Evolutionary conservation across 352 stramenopile genomes (phyloP).

Genomic region (Phytopythium boreale): DNA sequence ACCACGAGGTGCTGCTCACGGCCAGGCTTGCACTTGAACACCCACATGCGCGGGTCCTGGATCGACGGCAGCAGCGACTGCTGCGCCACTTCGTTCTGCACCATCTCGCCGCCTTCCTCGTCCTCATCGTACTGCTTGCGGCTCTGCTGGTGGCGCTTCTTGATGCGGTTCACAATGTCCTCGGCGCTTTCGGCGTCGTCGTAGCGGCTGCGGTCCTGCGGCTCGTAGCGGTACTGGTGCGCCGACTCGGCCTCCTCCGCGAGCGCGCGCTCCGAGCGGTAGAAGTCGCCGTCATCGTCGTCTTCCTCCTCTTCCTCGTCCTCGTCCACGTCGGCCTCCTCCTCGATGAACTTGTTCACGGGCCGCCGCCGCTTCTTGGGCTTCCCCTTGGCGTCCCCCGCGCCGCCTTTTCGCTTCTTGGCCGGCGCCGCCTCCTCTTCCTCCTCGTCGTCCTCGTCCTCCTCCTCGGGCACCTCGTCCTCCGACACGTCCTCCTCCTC

Average conservation of each 20-base stretch:
- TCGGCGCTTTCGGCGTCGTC: slow-evolving; percentile 82
- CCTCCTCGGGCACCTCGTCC: slow-evolving; percentile 74
- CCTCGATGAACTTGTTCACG: slow-evolving; percentile 89
- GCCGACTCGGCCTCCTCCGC: slow-evolving; percentile 70
- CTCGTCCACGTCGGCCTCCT: slow-evolving; percentile 85
- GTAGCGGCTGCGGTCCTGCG: slow-evolving; percentile 65
- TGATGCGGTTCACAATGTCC: slow-evolving; percentile 85
- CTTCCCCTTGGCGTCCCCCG: slow-evolving; percentile 63
- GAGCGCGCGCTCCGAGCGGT: slow-evolving; percentile 69
- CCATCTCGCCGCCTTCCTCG: slow-evolving; percentile 76
- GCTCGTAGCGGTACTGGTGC: slow-evolving; percentile 72
- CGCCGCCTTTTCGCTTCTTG: slow-evolving; percentile 74
- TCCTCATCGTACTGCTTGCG: slow-evolving; percentile 83
- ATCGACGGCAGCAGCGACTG: slow-evolving; percentile 87
- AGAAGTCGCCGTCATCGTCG: slow-evolving; percentile 75
- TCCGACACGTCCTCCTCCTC: slow-evolving; percentile 70
- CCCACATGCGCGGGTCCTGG: slow-evolving; percentile 87
- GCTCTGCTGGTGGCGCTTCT: slow-evolving; percentile 86
- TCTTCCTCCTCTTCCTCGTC: slow-evolving; percentile 87
- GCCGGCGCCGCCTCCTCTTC: slow-evolving; percentile 28
- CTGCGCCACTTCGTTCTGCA: slow-evolving; percentile 85
- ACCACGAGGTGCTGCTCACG: slow-evolving; percentile 86
- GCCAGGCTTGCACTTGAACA: slow-evolving; percentile 90
- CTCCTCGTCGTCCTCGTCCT: slow-evolving; percentile 47
- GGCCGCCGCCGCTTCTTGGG: slow-evolving; percentile 82